Base-by-base conservation (phyloP, 257 asterid genomes). In the Paraleonurus japonicus region DNA sequence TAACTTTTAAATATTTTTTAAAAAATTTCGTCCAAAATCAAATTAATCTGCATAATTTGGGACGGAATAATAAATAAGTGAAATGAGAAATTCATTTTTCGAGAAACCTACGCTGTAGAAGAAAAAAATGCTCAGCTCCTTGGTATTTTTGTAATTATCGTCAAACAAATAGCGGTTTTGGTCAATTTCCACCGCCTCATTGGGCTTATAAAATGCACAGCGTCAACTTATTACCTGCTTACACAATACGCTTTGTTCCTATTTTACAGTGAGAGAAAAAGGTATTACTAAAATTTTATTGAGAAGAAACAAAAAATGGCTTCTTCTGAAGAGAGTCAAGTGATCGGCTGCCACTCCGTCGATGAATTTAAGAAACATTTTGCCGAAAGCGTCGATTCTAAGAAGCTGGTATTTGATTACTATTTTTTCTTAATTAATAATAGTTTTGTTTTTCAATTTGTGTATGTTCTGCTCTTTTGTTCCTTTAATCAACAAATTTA, bases 291-390 rank as follows among this genome's bases (percentile, higher is more conserved):
- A n/a, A 10, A 10, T 20, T 22, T 23, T 71, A 33, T 15, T 12
- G 33, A 47, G 37, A n/a, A 27, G 47, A 71, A 17, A 48, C n/a
- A 28, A 60, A 54, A 73, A 30, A 83, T 85, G 92, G 85, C 89
- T 23, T 61, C 88, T 39, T 35, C 63, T 3, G 95, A 87, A 32
- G 98, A 85, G 58, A 97, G 97, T 69, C 96, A 89, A 28, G 96
- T 93, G 67, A 58, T 83, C 63, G 75, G 85, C 43, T 76, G 85
- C 82, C 98, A 93, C 86, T n/a, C 80, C 71, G 71, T 69, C 23
- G 91, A 83, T 0, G 81, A 86, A 41, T 87, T 86, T 89, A 69
- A 55, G 4, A 69, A 28, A 1, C 81, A 74, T 7, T 71, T 86
- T 57, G 27, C 70, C 69, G 84, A 80, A 80, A 90, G 81, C n/a